phyloP scores from a whole-genome alignment of 2,329 filamentous ascomycete genomes.

The Thelonectria rubi region DNA sequence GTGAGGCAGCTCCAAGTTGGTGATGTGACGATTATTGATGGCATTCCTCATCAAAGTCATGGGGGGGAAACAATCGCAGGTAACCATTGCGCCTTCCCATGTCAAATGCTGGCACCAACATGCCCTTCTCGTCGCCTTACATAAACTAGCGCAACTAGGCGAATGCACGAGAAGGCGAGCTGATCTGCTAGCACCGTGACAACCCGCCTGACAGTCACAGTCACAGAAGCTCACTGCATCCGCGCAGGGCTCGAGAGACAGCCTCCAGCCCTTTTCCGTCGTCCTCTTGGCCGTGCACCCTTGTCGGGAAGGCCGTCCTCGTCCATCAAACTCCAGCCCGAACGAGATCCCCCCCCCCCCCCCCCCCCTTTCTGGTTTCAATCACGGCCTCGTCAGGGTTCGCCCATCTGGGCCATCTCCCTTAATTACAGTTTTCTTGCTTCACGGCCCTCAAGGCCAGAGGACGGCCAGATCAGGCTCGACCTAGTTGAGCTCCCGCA shows the following conservation, averaged over 20 bases:
- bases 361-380: background rate
- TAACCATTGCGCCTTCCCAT: constrained; percentile 1
- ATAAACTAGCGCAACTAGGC: constrained; percentile 7
- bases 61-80: background rate
- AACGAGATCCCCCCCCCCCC: background rate
- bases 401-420: constrained; percentile 1
- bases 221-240: too few relatives aligned
- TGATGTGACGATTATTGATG: too few relatives aligned
- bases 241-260: background rate
- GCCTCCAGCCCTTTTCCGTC: constrained; percentile 2
- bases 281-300: too few relatives aligned
- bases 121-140: background rate
- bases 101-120: background rate
- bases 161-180: background rate
- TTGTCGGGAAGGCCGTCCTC: too few relatives aligned
- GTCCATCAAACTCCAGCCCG: background rate
- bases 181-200: background rate
- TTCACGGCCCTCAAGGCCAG: too few relatives aligned
- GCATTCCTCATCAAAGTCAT: background rate
- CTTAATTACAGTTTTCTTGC: too few relatives aligned
- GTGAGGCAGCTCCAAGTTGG: background rate
- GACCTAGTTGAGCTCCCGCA: constrained; percentile 34
- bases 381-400: constrained; percentile 10
- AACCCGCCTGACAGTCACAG: too few relatives aligned
- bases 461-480: constrained; percentile 9